Evolutionary conservation across 2,329 filamentous ascomycete species (phyloP), one percentile per base, ranked within the genome.

Genomic region (Alternaria tenuissima): DNA sequence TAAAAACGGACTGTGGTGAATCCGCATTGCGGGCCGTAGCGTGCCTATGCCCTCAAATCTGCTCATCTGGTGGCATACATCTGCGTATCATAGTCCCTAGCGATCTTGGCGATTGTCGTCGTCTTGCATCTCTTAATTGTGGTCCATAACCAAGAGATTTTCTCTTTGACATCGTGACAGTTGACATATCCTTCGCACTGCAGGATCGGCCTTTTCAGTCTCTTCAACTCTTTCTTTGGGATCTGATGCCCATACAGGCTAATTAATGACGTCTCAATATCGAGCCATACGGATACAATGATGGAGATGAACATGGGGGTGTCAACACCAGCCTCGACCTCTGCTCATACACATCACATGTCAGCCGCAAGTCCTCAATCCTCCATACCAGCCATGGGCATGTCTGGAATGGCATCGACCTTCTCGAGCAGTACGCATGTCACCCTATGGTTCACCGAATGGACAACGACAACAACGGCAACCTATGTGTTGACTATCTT

Each of bases 401-500:
- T 56, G 44, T 42, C 66, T 3, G 61, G 57, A 42, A 76, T 75
- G 74, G 59, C 71, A 6, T 68, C 62, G 18, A 72, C 72, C 16
- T 75, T 75, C 44, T 72, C 69, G 0, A 58, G 68, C 22, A 63
- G 65, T 48, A 76, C 71, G 2, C 56, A 53, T n/a, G 66, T 75
- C 20, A 75, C 74, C 1, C 66, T 76, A 20, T 73, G 69, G 59
- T 71, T 76, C 55, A 64, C 65, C 4, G 51, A 63, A 26, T 76
- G 71, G 73, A 73, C 69, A 1, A 75, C 71, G 1, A 68, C 66
- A 3, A 68, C 74, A 8, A 64, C 70, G 2, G 52, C 57, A 1
- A 57, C 66, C 7, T 77, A 77, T 53, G 54, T 68, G 16, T 59
- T 69, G 6, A 65, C 75, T 1, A 52, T 76, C 24, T 39, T 74